These are phyloP conservation scores for Tylopilus orsonianus DNA, from an alignment of 1,284 basidiomycete species.

Conservation along the genomic window DNA sequence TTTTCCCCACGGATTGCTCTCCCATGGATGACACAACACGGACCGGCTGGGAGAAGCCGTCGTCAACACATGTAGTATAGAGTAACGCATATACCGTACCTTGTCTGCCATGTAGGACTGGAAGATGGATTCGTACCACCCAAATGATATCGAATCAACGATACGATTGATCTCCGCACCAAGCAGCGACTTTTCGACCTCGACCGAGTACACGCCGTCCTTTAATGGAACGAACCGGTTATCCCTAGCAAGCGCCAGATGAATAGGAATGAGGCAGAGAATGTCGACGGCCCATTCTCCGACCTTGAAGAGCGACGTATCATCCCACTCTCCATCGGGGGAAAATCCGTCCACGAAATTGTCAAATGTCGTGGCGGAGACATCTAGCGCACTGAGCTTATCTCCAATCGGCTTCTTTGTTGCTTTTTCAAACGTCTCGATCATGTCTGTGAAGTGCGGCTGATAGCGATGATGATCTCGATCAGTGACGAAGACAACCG, in stretches of 20 bases:
- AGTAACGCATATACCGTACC: too few species aligned
- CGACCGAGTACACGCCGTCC: slow-evolving; percentile 50
- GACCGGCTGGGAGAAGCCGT: slow-evolving; percentile 43
- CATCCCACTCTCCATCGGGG: slow-evolving; percentile 17
- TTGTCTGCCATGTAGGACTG: slow-evolving; percentile 59
- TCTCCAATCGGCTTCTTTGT: slow-evolving; percentile 52
- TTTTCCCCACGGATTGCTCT: slow-evolving; percentile 66
- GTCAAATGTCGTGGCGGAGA: slow-evolving; percentile 31
- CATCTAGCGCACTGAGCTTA: slow-evolving; percentile 36
- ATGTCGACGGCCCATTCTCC: slow-evolving; percentile 66
- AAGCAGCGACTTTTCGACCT: slow-evolving; percentile 50
- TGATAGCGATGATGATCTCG: slow-evolving; percentile 35
- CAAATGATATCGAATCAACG: slow-evolving; percentile 54
- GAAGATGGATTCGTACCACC: slow-evolving; percentile 67
- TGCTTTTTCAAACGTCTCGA: slow-evolving; percentile 44
- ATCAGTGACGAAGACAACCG: slow-evolving; percentile 45
- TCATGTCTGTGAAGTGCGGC: slow-evolving; percentile 45
- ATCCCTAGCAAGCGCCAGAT: slow-evolving; percentile 55
- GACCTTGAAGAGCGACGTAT: slow-evolving; percentile 39
- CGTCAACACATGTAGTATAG: too few species aligned
- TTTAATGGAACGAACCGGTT: slow-evolving; percentile 61
- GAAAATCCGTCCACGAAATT: slow-evolving; percentile 12
- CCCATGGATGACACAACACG: slow-evolving; percentile 66
- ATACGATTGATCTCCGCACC: slow-evolving; percentile 57
- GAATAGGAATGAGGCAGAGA: slow-evolving; percentile 63